A percentile compares a stretch with the other conserved stretches of the same genome.
These are phyloP conservation scores for Backusella macrospora DNA, from an alignment of 192 early-diverging fungal species.

Conservation along the genomic window DNA sequence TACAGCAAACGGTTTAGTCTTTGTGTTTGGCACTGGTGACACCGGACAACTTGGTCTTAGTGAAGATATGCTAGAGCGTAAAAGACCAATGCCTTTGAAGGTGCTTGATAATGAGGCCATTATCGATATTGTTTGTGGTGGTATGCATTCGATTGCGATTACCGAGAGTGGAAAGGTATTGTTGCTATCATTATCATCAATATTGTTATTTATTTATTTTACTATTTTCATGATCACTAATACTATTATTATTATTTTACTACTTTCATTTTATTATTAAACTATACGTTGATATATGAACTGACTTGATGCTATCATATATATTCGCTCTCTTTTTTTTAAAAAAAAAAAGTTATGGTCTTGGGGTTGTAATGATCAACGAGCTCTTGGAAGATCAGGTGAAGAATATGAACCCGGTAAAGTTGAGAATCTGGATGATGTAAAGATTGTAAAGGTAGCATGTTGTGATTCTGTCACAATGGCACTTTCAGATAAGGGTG, in stretches of 20 bases:
- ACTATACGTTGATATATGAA: no score
- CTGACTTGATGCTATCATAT: no score
- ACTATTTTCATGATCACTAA: neutral
- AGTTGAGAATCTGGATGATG: slow-evolving; percentile 73
- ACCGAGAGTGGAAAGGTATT: slow-evolving; percentile 71
- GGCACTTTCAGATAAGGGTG: slow-evolving; percentile 75
- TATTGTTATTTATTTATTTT: neutral
- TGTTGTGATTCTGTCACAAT: slow-evolving; percentile 86
- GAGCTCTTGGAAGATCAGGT: slow-evolving; percentile 74
- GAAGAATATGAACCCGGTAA: slow-evolving; percentile 69
- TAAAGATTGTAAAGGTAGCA: slow-evolving; percentile 73
- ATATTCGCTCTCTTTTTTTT: no score
- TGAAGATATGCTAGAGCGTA: slow-evolving; percentile 79
- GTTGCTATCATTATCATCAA: neutral
- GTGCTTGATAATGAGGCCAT: slow-evolving; percentile 73
- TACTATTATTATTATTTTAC: no score
- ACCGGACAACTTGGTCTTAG: slow-evolving; percentile 91
- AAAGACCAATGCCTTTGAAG: slow-evolving; percentile 69
- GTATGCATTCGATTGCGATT: slow-evolving; percentile 85
- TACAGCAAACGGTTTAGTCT: slow-evolving; percentile 56
- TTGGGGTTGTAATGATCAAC: slow-evolving; percentile 97
- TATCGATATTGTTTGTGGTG: slow-evolving; percentile 81
- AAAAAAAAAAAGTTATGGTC: slow-evolving; percentile 65
- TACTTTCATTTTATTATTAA: no score
- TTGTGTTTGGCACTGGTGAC: slow-evolving; percentile 88